Evolutionary conservation across 2,329 filamentous ascomycete species (phyloP).

Genomic region (Purpureocillium lavendulum): DNA sequence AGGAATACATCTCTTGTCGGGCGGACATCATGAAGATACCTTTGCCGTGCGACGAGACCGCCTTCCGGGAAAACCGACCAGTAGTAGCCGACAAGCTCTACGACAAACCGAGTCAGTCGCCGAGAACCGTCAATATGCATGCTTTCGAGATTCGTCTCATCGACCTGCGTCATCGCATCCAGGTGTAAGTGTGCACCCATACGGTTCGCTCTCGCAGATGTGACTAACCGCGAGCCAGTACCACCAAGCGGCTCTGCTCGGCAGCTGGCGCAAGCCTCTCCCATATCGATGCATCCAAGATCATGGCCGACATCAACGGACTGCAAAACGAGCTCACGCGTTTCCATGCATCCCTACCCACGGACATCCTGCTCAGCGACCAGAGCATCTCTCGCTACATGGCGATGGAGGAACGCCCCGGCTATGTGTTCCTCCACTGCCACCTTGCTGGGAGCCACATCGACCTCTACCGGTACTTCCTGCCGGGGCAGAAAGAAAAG

Average conservation of each 20-base stretch:
- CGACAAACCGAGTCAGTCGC: slow-evolving; percentile 16
- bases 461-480: slow-evolving; percentile 29
- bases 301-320: slow-evolving; percentile 26
- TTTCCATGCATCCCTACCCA: slow-evolving; percentile 25
- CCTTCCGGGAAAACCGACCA: slow-evolving; percentile 21
- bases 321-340: slow-evolving; percentile 28
- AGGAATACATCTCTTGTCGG: slow-evolving; percentile 28
- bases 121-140: slow-evolving; percentile 20
- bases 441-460: slow-evolving; percentile 26
- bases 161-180: slow-evolving; percentile 27
- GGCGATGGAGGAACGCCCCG: slow-evolving; percentile 18
- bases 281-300: slow-evolving; percentile 24
- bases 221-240: slow-evolving; percentile 7
- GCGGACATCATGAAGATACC: slow-evolving; percentile 29
- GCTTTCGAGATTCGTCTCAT: slow-evolving; percentile 26
- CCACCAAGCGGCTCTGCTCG: slow-evolving; percentile 16
- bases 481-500: slow-evolving; percentile 25
- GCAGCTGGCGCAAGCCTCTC: slow-evolving; percentile 10
- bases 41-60: slow-evolving; percentile 24
- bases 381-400: slow-evolving; percentile 23
- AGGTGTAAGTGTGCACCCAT: slow-evolving; percentile 17
- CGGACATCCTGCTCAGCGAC: slow-evolving; percentile 23
- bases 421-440: slow-evolving; percentile 28
- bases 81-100: slow-evolving; percentile 21
- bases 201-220: neutral